A percentile compares a stretch with the other conserved stretches of the same genome.
Conservation (phyloP, 1,284 basidiomycete species). For the Sporisorium iseilematis-ciliati region DNA sequence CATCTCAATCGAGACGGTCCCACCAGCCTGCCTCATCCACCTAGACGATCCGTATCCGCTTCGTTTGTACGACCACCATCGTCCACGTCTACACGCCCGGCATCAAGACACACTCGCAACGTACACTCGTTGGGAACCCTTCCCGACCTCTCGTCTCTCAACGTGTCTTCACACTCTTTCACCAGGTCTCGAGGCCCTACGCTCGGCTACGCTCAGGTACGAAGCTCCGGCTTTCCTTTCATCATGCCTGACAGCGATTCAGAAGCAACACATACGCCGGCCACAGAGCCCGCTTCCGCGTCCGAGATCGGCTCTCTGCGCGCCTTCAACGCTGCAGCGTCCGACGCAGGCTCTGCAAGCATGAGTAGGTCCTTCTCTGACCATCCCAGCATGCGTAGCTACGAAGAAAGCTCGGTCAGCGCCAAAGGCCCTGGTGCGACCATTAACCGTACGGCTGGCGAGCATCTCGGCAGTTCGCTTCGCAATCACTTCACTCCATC, state of each 20-base stretch:
- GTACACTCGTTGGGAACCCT: slow-evolving; percentile 41
- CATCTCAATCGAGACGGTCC: slow-evolving; percentile 29
- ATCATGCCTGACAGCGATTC: slow-evolving; percentile 51
- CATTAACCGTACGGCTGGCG: slow-evolving; percentile 29
- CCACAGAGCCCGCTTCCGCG: slow-evolving; percentile 31
- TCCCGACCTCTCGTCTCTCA: slow-evolving; percentile 35
- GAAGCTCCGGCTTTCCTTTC: slow-evolving; percentile 47
- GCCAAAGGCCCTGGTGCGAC: slow-evolving; percentile 40
- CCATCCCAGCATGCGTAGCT: slow-evolving; percentile 37
- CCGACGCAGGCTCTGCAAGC: slow-evolving; percentile 24
- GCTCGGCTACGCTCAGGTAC: slow-evolving; percentile 45
- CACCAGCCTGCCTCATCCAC: slow-evolving; percentile 39
- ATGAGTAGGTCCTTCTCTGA: slow-evolving; percentile 34
- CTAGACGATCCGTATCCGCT: slow-evolving; percentile 29
- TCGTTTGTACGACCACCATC: slow-evolving; percentile 21
- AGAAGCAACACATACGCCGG: slow-evolving; percentile 30
- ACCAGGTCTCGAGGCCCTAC: slow-evolving; percentile 21
- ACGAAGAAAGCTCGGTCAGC: slow-evolving; percentile 40
- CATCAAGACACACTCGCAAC: slow-evolving; percentile 24
- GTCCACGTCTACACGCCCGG: neutral
- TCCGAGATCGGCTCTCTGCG: slow-evolving; percentile 33
- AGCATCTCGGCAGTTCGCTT: slow-evolving; percentile 30
- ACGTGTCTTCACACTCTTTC: slow-evolving; percentile 23
- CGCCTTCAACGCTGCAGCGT: slow-evolving; percentile 21
- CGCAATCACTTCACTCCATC: slow-evolving; percentile 31